Percentiles rank a stretch among this genome's conserved stretches.
Evolutionary conservation across 139 green algal species (phyloP).

Genomic region (Chlorella sp.): DNA sequence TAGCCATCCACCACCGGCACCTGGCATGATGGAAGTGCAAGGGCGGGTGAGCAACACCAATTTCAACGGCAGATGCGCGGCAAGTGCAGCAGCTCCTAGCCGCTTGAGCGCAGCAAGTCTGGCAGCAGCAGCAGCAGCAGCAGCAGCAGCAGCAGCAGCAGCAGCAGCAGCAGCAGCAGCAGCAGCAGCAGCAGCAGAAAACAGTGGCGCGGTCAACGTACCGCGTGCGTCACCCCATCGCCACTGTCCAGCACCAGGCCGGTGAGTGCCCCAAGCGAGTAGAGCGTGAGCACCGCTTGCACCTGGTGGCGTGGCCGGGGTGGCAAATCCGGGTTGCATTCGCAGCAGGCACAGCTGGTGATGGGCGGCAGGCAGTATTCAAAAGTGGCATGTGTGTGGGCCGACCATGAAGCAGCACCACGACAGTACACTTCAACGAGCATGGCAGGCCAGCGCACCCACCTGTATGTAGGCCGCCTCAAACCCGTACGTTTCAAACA

Average conservation of each 20-base stretch:
- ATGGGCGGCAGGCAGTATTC: constrained; percentile 58
- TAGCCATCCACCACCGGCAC: constrained; percentile 84
- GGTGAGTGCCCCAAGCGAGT: constrained; percentile 78
- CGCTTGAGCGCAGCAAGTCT: background rate
- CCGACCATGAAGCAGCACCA: too few species aligned
- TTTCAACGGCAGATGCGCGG: background rate
- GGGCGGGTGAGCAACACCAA: too few species aligned
- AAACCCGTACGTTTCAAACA: constrained; percentile 20
- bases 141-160: background rate
- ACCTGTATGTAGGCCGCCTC: constrained; percentile 10
- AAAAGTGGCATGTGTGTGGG: constrained; percentile 13
- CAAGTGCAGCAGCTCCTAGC: background rate
- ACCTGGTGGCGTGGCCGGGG: constrained; percentile 69
- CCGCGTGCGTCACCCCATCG: constrained; percentile 80
- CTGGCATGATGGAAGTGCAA: too few species aligned
- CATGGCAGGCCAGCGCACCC: too few species aligned
- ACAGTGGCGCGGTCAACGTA: too few species aligned
- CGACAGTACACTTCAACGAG: background rate
- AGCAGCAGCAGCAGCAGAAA: background rate
- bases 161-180: background rate
- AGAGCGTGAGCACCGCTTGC: constrained; percentile 88
- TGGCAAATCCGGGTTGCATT: constrained; percentile 60
- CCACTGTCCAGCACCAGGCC: constrained; percentile 85
- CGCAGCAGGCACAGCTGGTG: constrained; percentile 74
- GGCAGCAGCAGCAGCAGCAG: too few species aligned